Percentiles rank a stretch among this genome's conserved stretches.
These are phyloP conservation scores for Cutaneotrichosporon sp. DNA, from an alignment of 1,284 basidiomycete species.

Conservation along the genomic window DNA sequence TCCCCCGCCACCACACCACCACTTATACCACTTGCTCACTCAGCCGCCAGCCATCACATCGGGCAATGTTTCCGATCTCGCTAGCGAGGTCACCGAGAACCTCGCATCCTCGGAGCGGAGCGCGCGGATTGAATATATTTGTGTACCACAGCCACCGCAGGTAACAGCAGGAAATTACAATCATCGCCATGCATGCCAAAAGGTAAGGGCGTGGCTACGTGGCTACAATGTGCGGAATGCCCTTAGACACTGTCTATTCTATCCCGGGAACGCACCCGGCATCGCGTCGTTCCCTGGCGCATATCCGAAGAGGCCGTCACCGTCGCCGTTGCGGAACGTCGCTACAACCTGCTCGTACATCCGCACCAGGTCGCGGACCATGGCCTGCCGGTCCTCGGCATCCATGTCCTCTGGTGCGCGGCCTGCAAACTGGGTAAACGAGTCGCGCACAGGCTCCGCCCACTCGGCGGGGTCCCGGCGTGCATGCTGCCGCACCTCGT, in stretches of 20 bases:
- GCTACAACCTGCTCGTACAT: constrained; percentile 24
- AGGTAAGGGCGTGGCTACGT: background rate
- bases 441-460: constrained; percentile 19
- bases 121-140: background rate
- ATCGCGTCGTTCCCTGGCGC: constrained; percentile 14
- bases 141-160: background rate
- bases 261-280: constrained; percentile 22
- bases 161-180: background rate
- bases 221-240: background rate
- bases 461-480: constrained; percentile 19
- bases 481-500: constrained; percentile 19
- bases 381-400: constrained; percentile 17
- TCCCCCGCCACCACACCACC: too few relatives aligned
- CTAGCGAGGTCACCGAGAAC: background rate
- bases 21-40: background rate
- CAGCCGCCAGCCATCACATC: background rate
- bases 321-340: constrained; percentile 14
- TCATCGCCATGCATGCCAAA: background rate
- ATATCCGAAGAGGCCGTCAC: constrained; percentile 18
- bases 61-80: background rate
- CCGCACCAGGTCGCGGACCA: constrained; percentile 21
- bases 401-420: constrained; percentile 19
- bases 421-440: constrained; percentile 21
- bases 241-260: background rate
- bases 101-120: background rate